Base-by-base conservation (phyloP, 1,284 basidiomycete species). In the Taiwanofungus camphoratus region DNA sequence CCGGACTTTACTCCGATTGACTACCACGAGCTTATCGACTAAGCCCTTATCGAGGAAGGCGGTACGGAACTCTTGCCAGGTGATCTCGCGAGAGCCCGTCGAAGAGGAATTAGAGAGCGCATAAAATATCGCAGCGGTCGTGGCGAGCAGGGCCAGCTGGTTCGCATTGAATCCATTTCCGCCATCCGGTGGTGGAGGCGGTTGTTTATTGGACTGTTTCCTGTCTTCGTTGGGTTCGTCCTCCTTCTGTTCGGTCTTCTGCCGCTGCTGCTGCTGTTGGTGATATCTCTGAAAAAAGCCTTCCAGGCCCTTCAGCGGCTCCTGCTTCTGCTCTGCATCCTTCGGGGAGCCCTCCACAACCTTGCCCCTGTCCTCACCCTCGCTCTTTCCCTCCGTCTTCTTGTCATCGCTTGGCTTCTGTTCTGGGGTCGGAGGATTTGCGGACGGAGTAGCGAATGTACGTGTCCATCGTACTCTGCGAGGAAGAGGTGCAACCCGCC, bases 21-120 rank as follows among this genome's bases (percentile, higher is more conserved):
- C 80, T 46, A 99, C 96, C 41, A 83, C 80, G 45, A 99, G 82
- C 59, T 87, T 93, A 55, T 97, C 93, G 21, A 99, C 96, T 41
- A 98, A 80, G 31, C 93, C 95, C 64, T 95, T 94, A 64, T 96
- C 90, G 39, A 98, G 82, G 69, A 97, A 90, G 16, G 88, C 88
- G 39, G 91, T 94, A 48, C 93, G 83, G 73, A 98, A 98, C 64
- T 97, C 94, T 67, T 97, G 94, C 93, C 94, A 98, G 52, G 94
- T 97, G 53, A 98, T 96, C 67, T 98, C 94, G 51, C 87, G 81
- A 4, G 87, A 79, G 35, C 73, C 71, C 0, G 78, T 68, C 0
- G 73, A 66, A 15, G 70, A 74, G 27, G 82, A 70, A 44, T 74
- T 77, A 30, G 81, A 81, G 53, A 87, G 70, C 8, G 80, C 71